Conservation (phyloP, 768 basidiomycete genomes). For the Psilocybe cyanescens region DNA sequence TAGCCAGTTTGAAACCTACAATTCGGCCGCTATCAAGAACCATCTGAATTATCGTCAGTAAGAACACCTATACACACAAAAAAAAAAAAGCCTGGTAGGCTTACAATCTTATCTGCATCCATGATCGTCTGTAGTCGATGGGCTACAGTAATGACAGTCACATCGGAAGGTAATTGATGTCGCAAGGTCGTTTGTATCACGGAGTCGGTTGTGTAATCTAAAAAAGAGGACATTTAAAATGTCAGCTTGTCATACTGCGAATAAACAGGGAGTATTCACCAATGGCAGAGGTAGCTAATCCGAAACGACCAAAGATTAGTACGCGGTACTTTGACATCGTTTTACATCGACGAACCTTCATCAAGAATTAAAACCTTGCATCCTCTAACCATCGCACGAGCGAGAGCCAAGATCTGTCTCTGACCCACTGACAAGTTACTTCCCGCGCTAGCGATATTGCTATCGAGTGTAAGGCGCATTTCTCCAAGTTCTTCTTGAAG, state of each 20-base stretch:
- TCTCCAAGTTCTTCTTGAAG: slow-evolving; percentile 46
- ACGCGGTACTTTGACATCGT: too few relatives aligned
- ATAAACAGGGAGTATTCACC: slow-evolving; percentile 30
- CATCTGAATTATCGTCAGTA: background rate
- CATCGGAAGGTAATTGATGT: slow-evolving; percentile 58
- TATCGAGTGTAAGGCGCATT: slow-evolving; percentile 51
- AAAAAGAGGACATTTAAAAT: background rate
- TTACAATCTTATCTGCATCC: slow-evolving; percentile 58
- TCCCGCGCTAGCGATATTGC: slow-evolving; percentile 53
- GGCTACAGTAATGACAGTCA: slow-evolving; percentile 68
- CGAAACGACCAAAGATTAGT: too few relatives aligned
- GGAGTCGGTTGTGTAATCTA: slow-evolving; percentile 63
- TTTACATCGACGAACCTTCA: slow-evolving; percentile 45
- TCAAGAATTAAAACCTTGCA: slow-evolving; percentile 66
- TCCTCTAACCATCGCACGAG: slow-evolving; percentile 60
- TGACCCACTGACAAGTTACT: slow-evolving; percentile 79
- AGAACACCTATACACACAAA: background rate
- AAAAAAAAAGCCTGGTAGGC: slow-evolving; percentile 14
- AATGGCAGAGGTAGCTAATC: slow-evolving; percentile 45
- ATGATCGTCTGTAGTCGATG: slow-evolving; percentile 71
- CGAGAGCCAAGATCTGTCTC: slow-evolving; percentile 69
- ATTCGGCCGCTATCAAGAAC: background rate
- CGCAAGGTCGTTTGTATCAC: slow-evolving; percentile 73
- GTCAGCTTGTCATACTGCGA: background rate
- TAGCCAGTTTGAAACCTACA: background rate